A percentile compares a stretch with the other conserved stretches of the same genome.
phyloP scores from a whole-genome alignment of 139 green algal genomes.

The Edaphochlamys debaryana region DNA sequence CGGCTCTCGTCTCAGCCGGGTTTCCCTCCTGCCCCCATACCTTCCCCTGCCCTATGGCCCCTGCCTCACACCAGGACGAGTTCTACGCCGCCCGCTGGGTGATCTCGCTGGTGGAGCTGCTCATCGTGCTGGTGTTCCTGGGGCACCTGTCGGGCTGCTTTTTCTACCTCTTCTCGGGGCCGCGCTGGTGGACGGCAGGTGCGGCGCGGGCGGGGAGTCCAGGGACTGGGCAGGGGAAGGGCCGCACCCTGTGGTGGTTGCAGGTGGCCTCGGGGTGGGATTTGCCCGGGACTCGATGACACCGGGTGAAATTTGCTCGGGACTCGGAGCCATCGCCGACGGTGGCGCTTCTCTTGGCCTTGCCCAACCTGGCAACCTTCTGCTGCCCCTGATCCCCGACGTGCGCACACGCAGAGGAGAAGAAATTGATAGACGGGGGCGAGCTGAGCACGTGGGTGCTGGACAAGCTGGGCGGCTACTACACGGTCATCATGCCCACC shows the following conservation, averaged over 20 bases:
- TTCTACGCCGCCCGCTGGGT: constrained; percentile 51
- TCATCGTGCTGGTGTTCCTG: constrained; percentile 65
- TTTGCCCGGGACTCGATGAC: too few species aligned
- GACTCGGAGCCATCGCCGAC: too few species aligned
- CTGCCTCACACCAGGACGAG: constrained; percentile 50
- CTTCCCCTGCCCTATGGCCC: not conserved
- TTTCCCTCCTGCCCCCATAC: too few species aligned
- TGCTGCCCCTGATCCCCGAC: too few species aligned
- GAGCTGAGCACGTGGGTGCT: constrained; percentile 61
- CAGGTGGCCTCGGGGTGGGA: too few species aligned
- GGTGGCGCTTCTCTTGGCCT: too few species aligned
- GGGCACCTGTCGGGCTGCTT: constrained; percentile 67
- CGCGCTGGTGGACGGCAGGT: constrained; percentile 41
- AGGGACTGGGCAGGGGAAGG: not conserved
- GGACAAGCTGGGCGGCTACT: constrained; percentile 57
- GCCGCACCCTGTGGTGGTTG: too few species aligned
- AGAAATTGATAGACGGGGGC: not conserved
- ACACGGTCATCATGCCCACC: constrained; percentile 22
- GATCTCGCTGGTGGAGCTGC: constrained; percentile 57
- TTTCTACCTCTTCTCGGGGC: constrained; percentile 65
- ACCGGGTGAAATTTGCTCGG: too few species aligned
- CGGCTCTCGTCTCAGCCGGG: too few species aligned
- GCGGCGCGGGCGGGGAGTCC: not conserved
- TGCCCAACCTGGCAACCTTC: too few species aligned
- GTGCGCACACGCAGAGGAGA: constrained; percentile 34